Conservation (phyloP, 2,329 filamentous ascomycete genomes). For the Nannizziopsis arthrosporioides region DNA sequence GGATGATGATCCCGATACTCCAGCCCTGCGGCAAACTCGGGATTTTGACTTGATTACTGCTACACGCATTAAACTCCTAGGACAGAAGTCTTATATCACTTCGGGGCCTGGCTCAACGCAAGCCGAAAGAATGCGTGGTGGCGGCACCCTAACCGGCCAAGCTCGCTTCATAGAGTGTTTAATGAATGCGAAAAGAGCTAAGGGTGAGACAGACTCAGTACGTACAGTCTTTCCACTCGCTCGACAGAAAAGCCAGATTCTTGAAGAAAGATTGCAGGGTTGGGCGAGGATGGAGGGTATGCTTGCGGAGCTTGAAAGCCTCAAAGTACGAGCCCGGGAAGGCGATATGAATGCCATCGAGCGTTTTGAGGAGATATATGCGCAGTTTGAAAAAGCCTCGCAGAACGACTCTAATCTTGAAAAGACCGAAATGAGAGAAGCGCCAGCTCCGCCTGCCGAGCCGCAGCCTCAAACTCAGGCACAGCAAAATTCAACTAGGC, state of each 20-base stretch:
- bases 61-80: slow-evolving; percentile 57
- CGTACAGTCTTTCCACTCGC: slow-evolving; percentile 40
- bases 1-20: slow-evolving; percentile 40
- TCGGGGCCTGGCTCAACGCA: slow-evolving; percentile 28
- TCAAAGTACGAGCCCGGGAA: slow-evolving; percentile 27
- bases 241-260: slow-evolving; percentile 23
- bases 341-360: slow-evolving; percentile 29
- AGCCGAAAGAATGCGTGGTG: slow-evolving; percentile 3
- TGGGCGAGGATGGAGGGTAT: slow-evolving; percentile 32
- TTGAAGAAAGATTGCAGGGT: slow-evolving; percentile 25
- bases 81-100: slow-evolving; percentile 50
- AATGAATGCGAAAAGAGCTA: slow-evolving; percentile 52
- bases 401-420: neutral
- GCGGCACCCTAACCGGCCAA: slow-evolving; percentile 32
- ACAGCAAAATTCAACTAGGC: neutral
- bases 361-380: slow-evolving; percentile 29
- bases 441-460: neutral
- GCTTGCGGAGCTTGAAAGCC: slow-evolving; percentile 25
- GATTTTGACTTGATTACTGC: slow-evolving; percentile 62
- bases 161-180: slow-evolving; percentile 52
- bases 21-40: slow-evolving; percentile 31
- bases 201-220: slow-evolving; percentile 55
- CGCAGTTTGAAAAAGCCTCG: slow-evolving; percentile 9
- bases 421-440: neutral
- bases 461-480: neutral